These are phyloP conservation scores for Lojkania enalia DNA, from an alignment of 2,329 filamentous ascomycete genomes.

Conservation along the genomic window DNA sequence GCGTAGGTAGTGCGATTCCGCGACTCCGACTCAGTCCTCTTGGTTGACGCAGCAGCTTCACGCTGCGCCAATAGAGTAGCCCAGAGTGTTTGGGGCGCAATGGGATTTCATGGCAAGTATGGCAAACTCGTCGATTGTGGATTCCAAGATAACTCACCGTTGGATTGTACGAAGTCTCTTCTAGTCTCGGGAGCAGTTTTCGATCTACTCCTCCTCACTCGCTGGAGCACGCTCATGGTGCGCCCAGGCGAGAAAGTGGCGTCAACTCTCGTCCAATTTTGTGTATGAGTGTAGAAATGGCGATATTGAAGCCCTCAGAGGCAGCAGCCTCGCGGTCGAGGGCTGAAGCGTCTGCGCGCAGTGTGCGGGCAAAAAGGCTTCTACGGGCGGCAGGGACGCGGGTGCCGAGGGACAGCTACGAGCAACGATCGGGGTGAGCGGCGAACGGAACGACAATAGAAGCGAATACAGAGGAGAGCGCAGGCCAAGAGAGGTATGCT, in stretches of 20 bases:
- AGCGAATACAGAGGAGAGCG: constrained; percentile 2
- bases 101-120: background rate
- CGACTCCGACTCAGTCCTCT: constrained; percentile 18
- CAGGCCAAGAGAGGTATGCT: background rate
- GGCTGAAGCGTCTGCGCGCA: constrained; percentile 22
- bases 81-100: background rate
- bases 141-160: constrained; percentile 25
- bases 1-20: constrained; percentile 13
- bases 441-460: constrained; percentile 8
- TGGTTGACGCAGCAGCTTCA: constrained; percentile 24
- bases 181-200: constrained; percentile 34
- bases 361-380: constrained; percentile 34
- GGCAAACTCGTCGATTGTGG: background rate
- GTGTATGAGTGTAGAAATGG: constrained; percentile 9
- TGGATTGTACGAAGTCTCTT: constrained; percentile 20
- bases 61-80: constrained; percentile 13
- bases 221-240: constrained; percentile 46
- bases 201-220: constrained; percentile 42
- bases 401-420: constrained; percentile 24
- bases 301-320: constrained; percentile 19
- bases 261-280: constrained; percentile 33
- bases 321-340: constrained; percentile 16
- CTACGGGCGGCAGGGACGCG: constrained; percentile 23
- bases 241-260: constrained; percentile 36
- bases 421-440: constrained; percentile 18